Evolutionary conservation across 176 grass and related monocot genomes (phyloP), one percentile per base, ranked within the genome.

Genomic region (Cenchrus purpureus): DNA sequence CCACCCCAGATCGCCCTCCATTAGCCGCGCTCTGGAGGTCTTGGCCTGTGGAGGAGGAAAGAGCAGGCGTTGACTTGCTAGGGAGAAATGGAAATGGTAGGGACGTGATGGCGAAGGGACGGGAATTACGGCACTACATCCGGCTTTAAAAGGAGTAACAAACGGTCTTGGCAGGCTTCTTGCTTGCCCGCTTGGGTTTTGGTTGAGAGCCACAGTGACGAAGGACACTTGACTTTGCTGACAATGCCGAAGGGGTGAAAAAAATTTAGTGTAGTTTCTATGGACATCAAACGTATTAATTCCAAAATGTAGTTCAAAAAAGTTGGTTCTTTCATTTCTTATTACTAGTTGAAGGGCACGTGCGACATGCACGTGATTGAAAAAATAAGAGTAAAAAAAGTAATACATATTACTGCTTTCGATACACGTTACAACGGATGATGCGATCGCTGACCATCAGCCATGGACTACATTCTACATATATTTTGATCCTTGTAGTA

Each of bases 61-160:
- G 69, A 55, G 50, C 50, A 42, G 84, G 87, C 91, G 89, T 89
- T 93, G 94, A 93, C 91, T 93, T 97, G 76, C 60, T 58, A 54
- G 77, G 69, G n/a, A 48, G 10, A 55, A 11, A 74, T 28, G 40
- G n/a, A 50, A 54, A 0, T 29, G 15, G 56, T 8, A 15, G 25
- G 8, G 50, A 31, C 3, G 54, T 3, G 74, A 6, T 73, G 44
- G 40, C 25, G 44, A 64, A 37, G 73, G 42, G 74, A 71, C 59
- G 77, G 71, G 34, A 67, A 6, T 6, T 4, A 37, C 6, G 65
- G 71, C 71, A 73, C 66, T 68, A 43, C 68, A 65, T 81, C 74
- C 42, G 7, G 20, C 13, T 76, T 78, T 37, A 65, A 71, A 73
- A 81, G 64, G 32, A 46, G 48, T 1, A 25, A 25, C 25, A 25